phyloP scores from a whole-genome alignment of 2,329 filamentous ascomycete genomes.

The Alternaria panax region DNA sequence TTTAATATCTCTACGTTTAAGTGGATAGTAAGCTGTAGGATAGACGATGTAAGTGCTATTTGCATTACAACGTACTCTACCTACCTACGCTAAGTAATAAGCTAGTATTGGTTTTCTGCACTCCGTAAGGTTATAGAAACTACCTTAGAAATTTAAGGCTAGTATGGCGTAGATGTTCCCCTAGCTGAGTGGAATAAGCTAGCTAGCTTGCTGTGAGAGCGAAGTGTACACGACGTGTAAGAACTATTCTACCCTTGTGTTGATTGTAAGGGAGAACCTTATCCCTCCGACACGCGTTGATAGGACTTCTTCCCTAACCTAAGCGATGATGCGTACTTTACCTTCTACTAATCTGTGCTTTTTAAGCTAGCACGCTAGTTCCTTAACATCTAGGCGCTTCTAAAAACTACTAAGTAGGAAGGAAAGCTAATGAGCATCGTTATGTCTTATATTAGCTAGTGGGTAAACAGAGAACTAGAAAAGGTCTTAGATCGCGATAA shows the following conservation, averaged over 20 bases:
- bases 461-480: too few relatives aligned
- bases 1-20: not conserved
- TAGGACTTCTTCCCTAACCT: slow-evolving; percentile 6
- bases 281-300: not conserved
- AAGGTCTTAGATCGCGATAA: too few relatives aligned
- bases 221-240: slow-evolving; percentile 5
- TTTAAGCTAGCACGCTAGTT: too few relatives aligned
- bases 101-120: slow-evolving; percentile 13
- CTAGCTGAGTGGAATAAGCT: slow-evolving; percentile 14
- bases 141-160: slow-evolving; percentile 1
- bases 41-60: slow-evolving; percentile 1
- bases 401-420: not conserved
- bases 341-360: too few relatives aligned
- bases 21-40: not conserved
- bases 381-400: too few relatives aligned
- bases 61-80: not conserved
- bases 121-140: slow-evolving; percentile 9
- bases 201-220: not conserved
- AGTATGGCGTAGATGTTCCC: slow-evolving; percentile 7
- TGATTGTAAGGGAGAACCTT: not conserved
- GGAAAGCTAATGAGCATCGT: too few relatives aligned
- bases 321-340: slow-evolving; percentile 1
- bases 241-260: slow-evolving; percentile 8
- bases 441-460: too few relatives aligned
- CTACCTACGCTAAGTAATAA: not conserved